Evolutionary conservation across 352 stramenopile species (phyloP), one percentile per base, ranked within the genome.

Genomic region (Globisporangium abappressorium): DNA sequence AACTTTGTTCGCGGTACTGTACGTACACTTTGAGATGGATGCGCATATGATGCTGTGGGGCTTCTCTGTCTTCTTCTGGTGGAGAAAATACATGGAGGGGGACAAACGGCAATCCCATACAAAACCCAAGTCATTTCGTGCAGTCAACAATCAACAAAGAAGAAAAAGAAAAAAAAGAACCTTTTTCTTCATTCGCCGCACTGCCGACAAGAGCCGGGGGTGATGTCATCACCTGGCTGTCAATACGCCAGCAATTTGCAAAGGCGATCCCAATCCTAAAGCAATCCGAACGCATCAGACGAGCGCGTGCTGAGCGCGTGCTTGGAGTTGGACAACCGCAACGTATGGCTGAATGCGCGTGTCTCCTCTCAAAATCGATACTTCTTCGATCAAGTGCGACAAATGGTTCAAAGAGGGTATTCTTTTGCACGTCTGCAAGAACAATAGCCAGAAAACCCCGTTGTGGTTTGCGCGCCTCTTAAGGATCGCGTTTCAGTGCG

Each of bases 321-420:
- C 57, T 63, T 28, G 34, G 3, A 28, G 34, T 49, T 49, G 41
- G 41, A 49, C 41, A 49, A 49, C 41, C 22, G n/a, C 57, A 34
- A 47, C 34, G n/a, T 11, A 5, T 63, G 57, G 57, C n/a, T 63
- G 57, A 63, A 63, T 63, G 57, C 57, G 36, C 57, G 57, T 53
- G 57, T 11, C 36, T 7, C 24, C 8, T 26, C 15, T 8, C 14
- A n/a, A 49, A 46, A 20, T 14, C 38, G 38, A 49, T 49, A 8
- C 9, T 7, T 9, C 2, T 49, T 20, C 41, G 14, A 49, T 46
- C 38, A 46, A 46, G 12, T 46, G 15, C 38, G 15, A 49, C 6
- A 43, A 43, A 18, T 43, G 9, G 2, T 49, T 49, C 8, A 7
- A 20, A 49, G 14, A 15, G 41, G 41, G 2, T n/a, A 49, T 49